Evolutionary conservation across 257 asterid species (phyloP).

Genomic region (Knoxia roxburghii): DNA sequence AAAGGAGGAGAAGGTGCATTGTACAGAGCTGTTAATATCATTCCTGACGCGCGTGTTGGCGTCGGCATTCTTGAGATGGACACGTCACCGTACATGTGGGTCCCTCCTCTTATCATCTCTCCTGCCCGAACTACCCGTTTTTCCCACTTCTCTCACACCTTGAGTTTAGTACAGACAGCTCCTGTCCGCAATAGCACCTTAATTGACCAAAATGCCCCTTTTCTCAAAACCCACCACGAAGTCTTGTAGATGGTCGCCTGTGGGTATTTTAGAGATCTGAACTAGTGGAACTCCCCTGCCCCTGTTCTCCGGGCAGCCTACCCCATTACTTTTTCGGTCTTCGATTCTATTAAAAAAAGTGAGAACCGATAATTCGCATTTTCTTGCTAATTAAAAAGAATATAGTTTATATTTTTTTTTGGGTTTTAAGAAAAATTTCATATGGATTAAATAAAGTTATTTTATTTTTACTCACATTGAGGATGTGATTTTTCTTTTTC

Average conservation of each 20-base stretch:
- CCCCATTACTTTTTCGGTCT: constrained; percentile 49
- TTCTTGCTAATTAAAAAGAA: constrained; percentile 8
- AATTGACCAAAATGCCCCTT: constrained; percentile 14
- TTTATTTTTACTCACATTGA: constrained; percentile 5
- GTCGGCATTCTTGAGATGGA: constrained; percentile 17
- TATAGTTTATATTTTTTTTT: constrained; percentile 4
- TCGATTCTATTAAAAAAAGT: constrained; percentile 40
- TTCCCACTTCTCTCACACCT: constrained; percentile 23
- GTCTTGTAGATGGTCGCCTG: too few species aligned
- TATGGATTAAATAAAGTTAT: constrained; percentile 5
- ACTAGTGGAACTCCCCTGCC: constrained; percentile 40
- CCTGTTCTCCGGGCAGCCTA: constrained; percentile 54
- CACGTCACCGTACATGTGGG: constrained; percentile 55
- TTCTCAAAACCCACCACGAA: neutral
- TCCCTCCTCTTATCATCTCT: constrained; percentile 40
- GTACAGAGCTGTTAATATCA: constrained; percentile 19
- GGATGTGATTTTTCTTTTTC: constrained; percentile 13
- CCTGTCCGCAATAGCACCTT: neutral
- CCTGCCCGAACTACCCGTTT: constrained; percentile 49
- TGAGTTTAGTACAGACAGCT: constrained; percentile 28
- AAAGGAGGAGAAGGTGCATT: constrained; percentile 10
- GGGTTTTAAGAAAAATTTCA: neutral
- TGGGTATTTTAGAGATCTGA: constrained; percentile 22
- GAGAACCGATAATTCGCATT: constrained; percentile 40
- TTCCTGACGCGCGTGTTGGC: constrained; percentile 19